Percentiles rank a stretch among this genome's conserved stretches.
Evolutionary conservation across 177 flowering plant genomes (phyloP).

Genomic region (Vitis hybrid): DNA sequence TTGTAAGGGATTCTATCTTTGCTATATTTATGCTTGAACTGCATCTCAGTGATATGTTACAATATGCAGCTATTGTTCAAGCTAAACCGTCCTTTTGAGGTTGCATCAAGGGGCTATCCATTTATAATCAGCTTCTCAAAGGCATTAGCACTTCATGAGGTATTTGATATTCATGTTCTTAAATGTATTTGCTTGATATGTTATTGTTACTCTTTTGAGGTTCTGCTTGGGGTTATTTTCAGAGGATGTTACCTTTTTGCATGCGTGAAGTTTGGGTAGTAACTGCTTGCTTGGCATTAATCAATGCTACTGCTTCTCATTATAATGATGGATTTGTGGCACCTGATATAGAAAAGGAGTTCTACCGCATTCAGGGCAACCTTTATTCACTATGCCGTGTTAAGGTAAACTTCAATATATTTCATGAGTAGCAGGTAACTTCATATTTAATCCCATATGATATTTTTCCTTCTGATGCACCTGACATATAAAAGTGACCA

Average conservation of each 20-base stretch:
- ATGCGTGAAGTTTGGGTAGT: slow-evolving; percentile 96
- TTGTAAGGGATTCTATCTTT: not conserved
- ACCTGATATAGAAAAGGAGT: slow-evolving; percentile 87
- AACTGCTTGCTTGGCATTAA: slow-evolving; percentile 80
- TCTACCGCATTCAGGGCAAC: slow-evolving; percentile 86
- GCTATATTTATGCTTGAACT: slow-evolving; percentile 7
- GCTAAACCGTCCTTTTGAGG: slow-evolving; percentile 87
- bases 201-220: not conserved
- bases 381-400: slow-evolving; percentile 80
- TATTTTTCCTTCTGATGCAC: too few species aligned
- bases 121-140: slow-evolving; percentile 87
- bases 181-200: not conserved
- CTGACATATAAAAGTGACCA: too few species aligned
- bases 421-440: too few species aligned
- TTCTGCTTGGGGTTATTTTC: slow-evolving; percentile 23
- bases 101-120: slow-evolving; percentile 89
- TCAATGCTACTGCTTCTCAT: slow-evolving; percentile 59
- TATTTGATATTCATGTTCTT: slow-evolving; percentile 24
- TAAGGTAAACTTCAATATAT: slow-evolving; percentile 48
- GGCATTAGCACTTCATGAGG: slow-evolving; percentile 76
- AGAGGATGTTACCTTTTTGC: slow-evolving; percentile 83
- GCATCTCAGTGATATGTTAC: slow-evolving; percentile 9
- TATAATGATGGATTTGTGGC: slow-evolving; percentile 57
- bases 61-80: slow-evolving; percentile 74
- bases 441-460: too few species aligned